Base-by-base conservation (phyloP, 2,329 filamentous ascomycete genomes). In the Aureobasidium vineae region DNA sequence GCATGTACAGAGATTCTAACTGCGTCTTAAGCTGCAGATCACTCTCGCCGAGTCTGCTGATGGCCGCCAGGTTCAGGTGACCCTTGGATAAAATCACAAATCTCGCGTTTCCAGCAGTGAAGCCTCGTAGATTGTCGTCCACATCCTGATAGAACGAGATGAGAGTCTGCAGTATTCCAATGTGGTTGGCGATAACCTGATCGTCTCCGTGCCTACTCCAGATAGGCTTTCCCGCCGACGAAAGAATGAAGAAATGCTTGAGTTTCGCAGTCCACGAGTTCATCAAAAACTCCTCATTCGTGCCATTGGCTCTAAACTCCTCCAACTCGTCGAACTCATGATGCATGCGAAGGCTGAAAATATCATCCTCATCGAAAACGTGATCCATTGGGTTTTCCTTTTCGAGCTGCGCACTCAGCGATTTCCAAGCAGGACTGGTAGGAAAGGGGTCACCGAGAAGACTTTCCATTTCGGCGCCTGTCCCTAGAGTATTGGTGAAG, bases 161-260 rank as follows among this genome's bases (percentile, higher is more conserved):
- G 72, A 99, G 94, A 50, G 95, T 99, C 76, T 98, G 95, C 1
- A 97, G 89, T 21, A 99, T 89, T 47, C 95, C 95, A 76, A 98
- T 94, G 72, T 95, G 97, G 60, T 90, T 90, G 72, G 96, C 97
- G 75, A 98, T 92, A 50, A 98, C 81, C 65, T 89, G 88, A 70
- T 96, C 85, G 71, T 97, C 92, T 47, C 96, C 95, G 75, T 99
- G 94, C 57, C 96, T 86, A 73, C 92, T 98, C 83, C 94, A 99
- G 57, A 99, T 96, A 13, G 95, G 96, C 76, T 99, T 99, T 23
- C 95, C 95, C 11, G 96, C 94, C 16, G 92, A 94, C 2, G 95
- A 98, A 1, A 99, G 82, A 72, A 99, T 96, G 78, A 99, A 87
- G 77, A 97, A 99, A 78, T 99, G 95, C 78, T 99, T 99, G 69